Evolutionary conservation across 495 filamentous ascomycete genomes (phyloP).

Genomic region (Penicillium salamii): DNA sequence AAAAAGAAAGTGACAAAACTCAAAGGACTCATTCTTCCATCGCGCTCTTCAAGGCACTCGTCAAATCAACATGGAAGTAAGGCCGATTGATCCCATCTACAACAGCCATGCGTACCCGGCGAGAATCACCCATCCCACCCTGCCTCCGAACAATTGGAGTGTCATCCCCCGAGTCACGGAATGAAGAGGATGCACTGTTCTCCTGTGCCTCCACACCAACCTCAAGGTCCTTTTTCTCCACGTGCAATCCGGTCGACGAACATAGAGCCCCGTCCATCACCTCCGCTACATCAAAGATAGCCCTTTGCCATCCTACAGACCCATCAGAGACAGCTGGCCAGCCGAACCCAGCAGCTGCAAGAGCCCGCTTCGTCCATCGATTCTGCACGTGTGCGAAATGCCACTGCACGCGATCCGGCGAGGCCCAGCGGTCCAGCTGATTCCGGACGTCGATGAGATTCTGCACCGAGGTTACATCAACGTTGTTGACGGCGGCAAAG

Average conservation of each 20-base stretch:
- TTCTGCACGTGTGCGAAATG: constrained; percentile 90
- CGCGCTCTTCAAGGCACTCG: constrained; percentile 82
- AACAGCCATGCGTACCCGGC: constrained; percentile 5
- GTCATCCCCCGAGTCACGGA: constrained; percentile 20
- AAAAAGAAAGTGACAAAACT: background rate
- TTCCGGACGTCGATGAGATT: constrained; percentile 94
- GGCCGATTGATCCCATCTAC: constrained; percentile 71
- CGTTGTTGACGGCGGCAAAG: constrained; percentile 89
- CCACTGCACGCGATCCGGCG: constrained; percentile 84
- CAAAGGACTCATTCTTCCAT: constrained; percentile 61
- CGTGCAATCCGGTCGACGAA: background rate
- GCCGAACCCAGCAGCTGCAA: constrained; percentile 86
- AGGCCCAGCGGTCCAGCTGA: constrained; percentile 81
- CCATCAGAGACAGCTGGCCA: constrained; percentile 49
- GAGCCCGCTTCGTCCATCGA: constrained; percentile 90
- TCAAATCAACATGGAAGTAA: constrained; percentile 88
- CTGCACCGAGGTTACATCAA: constrained; percentile 89
- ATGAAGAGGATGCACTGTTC: background rate
- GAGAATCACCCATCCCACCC: background rate
- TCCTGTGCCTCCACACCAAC: constrained; percentile 24
- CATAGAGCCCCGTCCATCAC: constrained; percentile 53
- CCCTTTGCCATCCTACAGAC: constrained; percentile 64
- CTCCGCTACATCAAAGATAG: constrained; percentile 87
- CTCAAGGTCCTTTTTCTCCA: constrained; percentile 41
- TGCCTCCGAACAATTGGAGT: background rate